Conservation (phyloP, 148 eudicot species). For the Vaccinium vitisidaea region DNA sequence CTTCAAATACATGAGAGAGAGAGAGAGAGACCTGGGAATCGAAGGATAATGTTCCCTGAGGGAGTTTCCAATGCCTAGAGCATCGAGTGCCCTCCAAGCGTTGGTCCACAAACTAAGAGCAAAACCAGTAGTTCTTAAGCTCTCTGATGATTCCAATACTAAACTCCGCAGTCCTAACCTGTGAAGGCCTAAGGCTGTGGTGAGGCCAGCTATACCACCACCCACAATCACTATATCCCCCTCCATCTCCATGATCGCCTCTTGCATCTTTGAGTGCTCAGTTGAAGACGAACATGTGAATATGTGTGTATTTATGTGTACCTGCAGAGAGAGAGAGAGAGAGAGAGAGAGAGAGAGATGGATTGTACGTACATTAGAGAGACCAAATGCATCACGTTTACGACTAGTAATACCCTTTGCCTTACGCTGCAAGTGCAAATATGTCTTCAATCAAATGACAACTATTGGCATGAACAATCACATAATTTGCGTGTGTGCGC, state of each 20-base stretch:
- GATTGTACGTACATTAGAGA: not conserved
- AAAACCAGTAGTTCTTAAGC: conserved; percentile 41
- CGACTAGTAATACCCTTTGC: too few relatives aligned
- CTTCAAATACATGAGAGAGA: not conserved
- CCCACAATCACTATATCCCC: conserved; percentile 27
- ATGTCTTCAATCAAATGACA: too few relatives aligned
- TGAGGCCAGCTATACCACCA: conserved; percentile 47
- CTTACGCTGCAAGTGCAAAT: too few relatives aligned
- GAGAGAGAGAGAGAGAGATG: not conserved
- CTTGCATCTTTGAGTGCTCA: not conserved
- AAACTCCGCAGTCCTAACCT: conserved; percentile 31
- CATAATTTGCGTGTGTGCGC: too few relatives aligned
- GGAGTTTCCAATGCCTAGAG: conserved; percentile 36
- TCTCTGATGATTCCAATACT: conserved; percentile 55
- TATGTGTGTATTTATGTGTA: not conserved
- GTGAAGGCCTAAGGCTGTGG: conserved; percentile 47
- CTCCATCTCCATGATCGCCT: not conserved
- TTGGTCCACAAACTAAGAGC: conserved; percentile 46
- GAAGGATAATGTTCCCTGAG: conserved; percentile 29
- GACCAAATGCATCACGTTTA: too few relatives aligned
- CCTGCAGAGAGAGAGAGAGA: not conserved
- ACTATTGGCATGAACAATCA: too few relatives aligned
- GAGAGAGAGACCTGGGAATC: conserved; percentile 23
- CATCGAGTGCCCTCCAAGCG: conserved; percentile 59
- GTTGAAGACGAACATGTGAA: not conserved